Conservation (phyloP, 768 basidiomycete genomes). For the Tylopilus cervinicoccineus region DNA sequence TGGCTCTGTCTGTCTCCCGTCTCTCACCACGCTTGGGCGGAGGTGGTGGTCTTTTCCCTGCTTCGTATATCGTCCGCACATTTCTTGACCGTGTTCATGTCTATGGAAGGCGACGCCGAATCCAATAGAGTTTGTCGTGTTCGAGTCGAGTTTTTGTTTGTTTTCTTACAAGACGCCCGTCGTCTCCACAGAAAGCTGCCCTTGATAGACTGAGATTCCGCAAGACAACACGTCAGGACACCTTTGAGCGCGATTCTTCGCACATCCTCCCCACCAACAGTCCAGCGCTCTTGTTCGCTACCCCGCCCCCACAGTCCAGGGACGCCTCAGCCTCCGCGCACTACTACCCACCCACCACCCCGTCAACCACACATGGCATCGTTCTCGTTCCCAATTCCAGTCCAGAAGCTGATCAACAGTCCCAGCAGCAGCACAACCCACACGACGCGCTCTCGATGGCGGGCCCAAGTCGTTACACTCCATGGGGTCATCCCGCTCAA, state of each 20-base stretch:
- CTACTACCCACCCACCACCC: slow-evolving; percentile 47
- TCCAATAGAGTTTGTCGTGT: slow-evolving; percentile 47
- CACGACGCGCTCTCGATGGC: slow-evolving; percentile 44
- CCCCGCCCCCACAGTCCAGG: slow-evolving; percentile 64
- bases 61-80: slow-evolving; percentile 13
- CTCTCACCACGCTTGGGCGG: slow-evolving; percentile 21
- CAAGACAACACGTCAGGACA: slow-evolving; percentile 36
- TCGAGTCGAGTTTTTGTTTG: slow-evolving; percentile 23
- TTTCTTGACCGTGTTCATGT: slow-evolving; percentile 38
- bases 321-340: slow-evolving; percentile 69
- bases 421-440: slow-evolving; percentile 33
- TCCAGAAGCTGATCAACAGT: slow-evolving; percentile 40
- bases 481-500: slow-evolving; percentile 35
- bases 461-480: slow-evolving; percentile 33
- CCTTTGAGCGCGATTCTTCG: slow-evolving; percentile 29
- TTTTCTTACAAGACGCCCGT: slow-evolving; percentile 34
- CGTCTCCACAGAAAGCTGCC: slow-evolving; percentile 37
- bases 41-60: slow-evolving; percentile 9
- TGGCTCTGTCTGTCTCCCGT: slow-evolving; percentile 22
- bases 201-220: slow-evolving; percentile 46
- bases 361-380: slow-evolving; percentile 44
- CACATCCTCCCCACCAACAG: slow-evolving; percentile 63
- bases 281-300: slow-evolving; percentile 36
- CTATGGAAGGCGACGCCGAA: slow-evolving; percentile 42
- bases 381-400: slow-evolving; percentile 79